A percentile compares a stretch with the other conserved stretches of the same genome.
Conservation (phyloP, 345 rosid species). For the Syzygium aqueum region DNA sequence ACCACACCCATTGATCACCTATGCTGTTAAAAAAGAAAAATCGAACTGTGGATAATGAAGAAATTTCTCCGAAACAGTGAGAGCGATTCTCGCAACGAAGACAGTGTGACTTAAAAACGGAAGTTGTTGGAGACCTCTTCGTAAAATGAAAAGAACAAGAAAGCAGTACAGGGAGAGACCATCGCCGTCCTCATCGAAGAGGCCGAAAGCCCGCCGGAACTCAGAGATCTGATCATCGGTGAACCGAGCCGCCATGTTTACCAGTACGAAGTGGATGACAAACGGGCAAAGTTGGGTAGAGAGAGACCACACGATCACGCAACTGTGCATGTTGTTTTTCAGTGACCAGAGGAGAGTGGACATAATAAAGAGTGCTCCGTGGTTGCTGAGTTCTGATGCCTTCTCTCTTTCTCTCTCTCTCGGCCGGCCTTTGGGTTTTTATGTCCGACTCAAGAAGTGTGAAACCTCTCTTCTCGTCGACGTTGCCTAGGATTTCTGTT, state of each 20-base stretch:
- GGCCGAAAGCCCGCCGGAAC: conserved; percentile 30
- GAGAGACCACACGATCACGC: neutral
- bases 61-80: no score
- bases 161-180: conserved; percentile 5
- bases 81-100: no score
- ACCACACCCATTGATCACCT: neutral
- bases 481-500: neutral
- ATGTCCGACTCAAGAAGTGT: neutral
- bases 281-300: neutral
- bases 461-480: neutral
- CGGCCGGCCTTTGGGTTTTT: neutral
- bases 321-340: neutral
- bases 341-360: neutral
- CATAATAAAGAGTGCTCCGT: neutral
- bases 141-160: neutral
- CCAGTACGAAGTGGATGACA: neutral
- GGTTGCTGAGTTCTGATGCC: neutral
- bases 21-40: no score
- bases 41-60: no score
- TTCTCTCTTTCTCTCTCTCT: neutral
- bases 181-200: conserved; percentile 25
- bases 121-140: neutral
- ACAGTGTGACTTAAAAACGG: no score
- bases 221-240: conserved; percentile 31
- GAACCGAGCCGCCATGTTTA: conserved; percentile 19